Evolutionary conservation across 257 asterid genomes (phyloP), one percentile per base, ranked within the genome.

Genomic region (Nicotiana tomentosiformis): DNA sequence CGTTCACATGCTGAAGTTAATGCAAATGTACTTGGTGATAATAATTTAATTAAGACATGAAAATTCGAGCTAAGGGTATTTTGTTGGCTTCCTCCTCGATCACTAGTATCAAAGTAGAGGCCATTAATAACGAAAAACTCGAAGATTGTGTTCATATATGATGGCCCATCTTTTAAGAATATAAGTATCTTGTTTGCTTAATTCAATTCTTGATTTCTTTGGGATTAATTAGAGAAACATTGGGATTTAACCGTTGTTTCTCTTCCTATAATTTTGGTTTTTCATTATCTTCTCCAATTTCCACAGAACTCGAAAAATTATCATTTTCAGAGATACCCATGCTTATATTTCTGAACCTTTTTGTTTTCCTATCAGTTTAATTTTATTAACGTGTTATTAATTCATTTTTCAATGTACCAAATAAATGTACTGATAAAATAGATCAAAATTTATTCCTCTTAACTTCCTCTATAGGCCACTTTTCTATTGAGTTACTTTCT

Each of bases 101-200:
- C 69, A 84, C 81, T 88, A 83, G 84, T 85, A 77, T 62, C 88
- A 83, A 70, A 66, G 78, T 81, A 85, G 3, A 2, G 80, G 83
- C 70, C 79, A 77, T 82, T 33, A 82, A 46, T 57, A 49, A 61
- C 26, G 72, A 33, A 49, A 62, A 76, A 64, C 26, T 33, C 32
- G 62, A 30, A 39, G 69, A n/a, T 53, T 74, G 55, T 60, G 53
- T 43, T 43, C 58, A 80, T 46, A 43, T 17, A 23, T 46, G 23
- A 23, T 72, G 89, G 89, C 88, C 90, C 90, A 84, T 32, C 90
- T 90, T 87, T 90, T 89, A 82, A 87, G 16, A 69, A 84, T 74
- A 78, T 60, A 43, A 43, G 10, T 43, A 86, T 84, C 88, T 86
- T 82, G 32, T 18, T 35, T 69, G 51, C 17, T 77, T 56, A 17